Conservation (phyloP, 768 basidiomycete genomes). For the Tricholoma hemisulphureum region DNA sequence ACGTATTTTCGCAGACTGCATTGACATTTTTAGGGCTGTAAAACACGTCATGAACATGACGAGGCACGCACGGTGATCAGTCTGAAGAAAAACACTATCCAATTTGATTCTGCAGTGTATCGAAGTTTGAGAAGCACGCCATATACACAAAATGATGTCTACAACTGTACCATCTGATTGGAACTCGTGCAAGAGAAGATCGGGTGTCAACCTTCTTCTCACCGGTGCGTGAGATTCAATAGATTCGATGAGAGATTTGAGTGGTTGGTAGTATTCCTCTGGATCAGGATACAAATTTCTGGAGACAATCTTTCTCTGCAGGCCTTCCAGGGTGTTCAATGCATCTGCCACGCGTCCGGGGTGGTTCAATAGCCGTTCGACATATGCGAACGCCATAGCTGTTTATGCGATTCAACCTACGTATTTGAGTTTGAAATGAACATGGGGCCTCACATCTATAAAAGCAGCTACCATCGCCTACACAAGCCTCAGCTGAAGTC, state of each 20-base stretch:
- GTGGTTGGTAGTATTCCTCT: constrained; percentile 72
- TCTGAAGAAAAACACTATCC: constrained; percentile 77
- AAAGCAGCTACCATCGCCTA: constrained; percentile 92
- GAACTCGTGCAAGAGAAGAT: constrained; percentile 49
- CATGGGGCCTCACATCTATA: constrained; percentile 67
- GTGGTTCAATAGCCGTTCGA: constrained; percentile 63
- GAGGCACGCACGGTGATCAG: constrained; percentile 56
- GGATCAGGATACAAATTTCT: constrained; percentile 46
- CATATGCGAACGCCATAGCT: constrained; percentile 83
- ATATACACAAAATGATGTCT: neutral
- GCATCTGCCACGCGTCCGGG: constrained; percentile 47
- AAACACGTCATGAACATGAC: neutral
- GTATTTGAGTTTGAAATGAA: neutral
- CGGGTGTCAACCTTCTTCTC: constrained; percentile 34
- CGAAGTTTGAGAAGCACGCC: neutral
- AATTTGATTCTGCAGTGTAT: constrained; percentile 53
- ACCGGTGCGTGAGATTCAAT: constrained; percentile 38
- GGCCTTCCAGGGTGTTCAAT: constrained; percentile 49
- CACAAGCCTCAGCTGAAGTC: neutral
- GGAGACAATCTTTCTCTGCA: constrained; percentile 64
- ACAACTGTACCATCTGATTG: constrained; percentile 44
- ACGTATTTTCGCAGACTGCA: constrained; percentile 62
- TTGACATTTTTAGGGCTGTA: constrained; percentile 42
- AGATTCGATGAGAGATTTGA: constrained; percentile 49
- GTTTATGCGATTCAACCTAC: constrained; percentile 15